Percentiles rank a stretch among this genome's conserved stretches.
Evolutionary conservation across 1,139 yeast species (phyloP).

Genomic region (Lodderomyces metapsilosis): DNA sequence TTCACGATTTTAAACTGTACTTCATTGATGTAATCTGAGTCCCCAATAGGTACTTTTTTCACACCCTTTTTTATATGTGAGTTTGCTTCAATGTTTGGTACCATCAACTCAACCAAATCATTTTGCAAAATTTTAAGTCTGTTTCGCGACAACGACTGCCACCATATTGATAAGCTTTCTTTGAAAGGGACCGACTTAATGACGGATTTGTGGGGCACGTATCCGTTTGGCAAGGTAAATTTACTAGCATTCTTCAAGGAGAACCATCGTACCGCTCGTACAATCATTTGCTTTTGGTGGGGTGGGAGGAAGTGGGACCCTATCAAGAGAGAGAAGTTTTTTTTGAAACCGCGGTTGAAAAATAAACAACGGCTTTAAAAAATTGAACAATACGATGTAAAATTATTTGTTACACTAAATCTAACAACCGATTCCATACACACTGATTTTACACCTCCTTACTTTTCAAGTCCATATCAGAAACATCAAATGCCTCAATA

Average conservation of each 20-base stretch:
- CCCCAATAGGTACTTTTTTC: conserved; percentile 23
- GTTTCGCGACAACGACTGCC: conserved; percentile 26
- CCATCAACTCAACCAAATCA: conserved; percentile 36
- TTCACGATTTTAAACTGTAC: conserved; percentile 32
- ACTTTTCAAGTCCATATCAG: conserved; percentile 1
- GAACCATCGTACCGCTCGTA: conserved; percentile 8
- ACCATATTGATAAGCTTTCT: conserved; percentile 26
- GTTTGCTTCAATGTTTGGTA: conserved; percentile 26
- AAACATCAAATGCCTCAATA: conserved; percentile 11
- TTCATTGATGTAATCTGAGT: conserved; percentile 35
- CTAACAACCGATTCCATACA: no score
- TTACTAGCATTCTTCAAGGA: conserved; percentile 9
- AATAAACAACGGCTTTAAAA: background rate
- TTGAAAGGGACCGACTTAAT: conserved; percentile 18
- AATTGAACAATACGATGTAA: no score
- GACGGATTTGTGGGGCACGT: conserved; percentile 15
- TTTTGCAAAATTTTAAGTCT: conserved; percentile 33
- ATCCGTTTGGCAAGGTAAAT: conserved; percentile 16
- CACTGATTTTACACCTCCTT: background rate
- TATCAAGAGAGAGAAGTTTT: background rate
- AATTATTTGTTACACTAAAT: no score
- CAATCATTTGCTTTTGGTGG: no score
- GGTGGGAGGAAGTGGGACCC: background rate
- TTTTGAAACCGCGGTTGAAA: background rate
- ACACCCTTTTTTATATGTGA: conserved; percentile 19